These are phyloP conservation scores for Sugiyamaella marilandica DNA, from an alignment of 805 yeast genomes.

Conservation along the genomic window DNA sequence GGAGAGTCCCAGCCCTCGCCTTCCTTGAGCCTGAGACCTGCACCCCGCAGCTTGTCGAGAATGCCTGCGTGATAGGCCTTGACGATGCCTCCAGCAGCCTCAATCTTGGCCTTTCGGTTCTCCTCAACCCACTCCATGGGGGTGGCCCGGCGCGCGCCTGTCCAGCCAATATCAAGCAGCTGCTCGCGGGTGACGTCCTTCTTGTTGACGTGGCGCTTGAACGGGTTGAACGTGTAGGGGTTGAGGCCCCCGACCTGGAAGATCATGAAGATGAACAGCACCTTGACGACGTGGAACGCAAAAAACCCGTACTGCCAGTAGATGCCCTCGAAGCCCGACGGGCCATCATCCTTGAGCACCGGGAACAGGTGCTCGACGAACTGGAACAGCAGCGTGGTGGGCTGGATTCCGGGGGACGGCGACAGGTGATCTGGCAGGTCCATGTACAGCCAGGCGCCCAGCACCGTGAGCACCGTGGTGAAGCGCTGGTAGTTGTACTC, in stretches of 20 bases:
- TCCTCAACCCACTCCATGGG: constrained; percentile 64
- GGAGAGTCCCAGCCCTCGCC: constrained; percentile 71
- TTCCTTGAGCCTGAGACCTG: constrained; percentile 57
- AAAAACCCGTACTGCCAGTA: constrained; percentile 61
- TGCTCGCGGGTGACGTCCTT: constrained; percentile 41
- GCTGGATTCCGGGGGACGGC: constrained; percentile 88
- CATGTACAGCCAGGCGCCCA: constrained; percentile 75
- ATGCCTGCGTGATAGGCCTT: constrained; percentile 72
- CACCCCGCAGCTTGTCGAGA: constrained; percentile 49
- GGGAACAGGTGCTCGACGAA: constrained; percentile 36
- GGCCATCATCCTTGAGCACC: constrained; percentile 43
- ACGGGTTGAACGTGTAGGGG: constrained; percentile 56
- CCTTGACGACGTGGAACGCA: constrained; percentile 63
- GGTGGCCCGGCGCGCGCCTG: constrained; percentile 77
- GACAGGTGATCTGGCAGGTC: constrained; percentile 85
- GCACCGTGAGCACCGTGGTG: constrained; percentile 22
- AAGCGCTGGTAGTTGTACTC: constrained; percentile 37
- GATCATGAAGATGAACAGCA: constrained; percentile 48
- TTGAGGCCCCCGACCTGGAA: constrained; percentile 71
- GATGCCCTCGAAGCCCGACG: constrained; percentile 38
- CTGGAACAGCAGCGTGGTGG: constrained; percentile 54
- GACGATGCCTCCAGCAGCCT: constrained; percentile 62
- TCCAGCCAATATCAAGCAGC: constrained; percentile 72
- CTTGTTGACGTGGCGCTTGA: constrained; percentile 14
- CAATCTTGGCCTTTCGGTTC: constrained; percentile 60